Percentiles rank a stretch among this genome's conserved stretches.
Evolutionary conservation across 345 rosid genomes (phyloP).

Genomic region (Lepidium sativum): DNA sequence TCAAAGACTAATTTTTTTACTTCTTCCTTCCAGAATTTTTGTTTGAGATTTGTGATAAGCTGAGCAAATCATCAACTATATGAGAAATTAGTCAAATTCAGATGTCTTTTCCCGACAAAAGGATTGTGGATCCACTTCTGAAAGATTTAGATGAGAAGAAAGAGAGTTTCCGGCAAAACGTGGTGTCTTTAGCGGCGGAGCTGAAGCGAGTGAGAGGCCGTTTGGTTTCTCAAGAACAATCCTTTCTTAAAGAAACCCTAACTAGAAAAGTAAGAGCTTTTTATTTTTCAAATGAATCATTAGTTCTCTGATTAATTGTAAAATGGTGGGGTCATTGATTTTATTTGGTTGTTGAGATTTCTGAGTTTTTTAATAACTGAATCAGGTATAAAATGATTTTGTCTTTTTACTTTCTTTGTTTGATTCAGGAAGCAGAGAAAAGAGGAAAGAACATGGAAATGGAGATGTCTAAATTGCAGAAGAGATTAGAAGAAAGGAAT

Average conservation of each 20-base stretch:
- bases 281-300: neutral
- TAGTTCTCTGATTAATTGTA: constrained; percentile 1
- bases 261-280: constrained; percentile 44
- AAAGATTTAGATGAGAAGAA: constrained; percentile 87
- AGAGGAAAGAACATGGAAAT: constrained; percentile 65
- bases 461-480: constrained; percentile 50
- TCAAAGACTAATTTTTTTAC: neutral
- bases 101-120: constrained; percentile 34
- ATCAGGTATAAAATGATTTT: neutral
- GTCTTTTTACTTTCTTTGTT: neutral
- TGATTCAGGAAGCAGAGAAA: constrained; percentile 61
- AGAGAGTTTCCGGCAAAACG: constrained; percentile 72
- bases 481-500: constrained; percentile 52
- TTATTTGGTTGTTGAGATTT: neutral
- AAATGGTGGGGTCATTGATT: constrained; percentile 32
- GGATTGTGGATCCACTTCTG: constrained; percentile 56
- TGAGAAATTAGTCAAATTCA: neutral
- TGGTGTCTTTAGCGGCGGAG: constrained; percentile 78
- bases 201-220: constrained; percentile 76
- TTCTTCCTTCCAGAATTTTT: neutral
- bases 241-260: constrained; percentile 52
- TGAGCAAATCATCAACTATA: neutral
- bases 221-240: constrained; percentile 69
- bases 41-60: neutral
- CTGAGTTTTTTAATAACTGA: too few relatives aligned